phyloP scores from a whole-genome alignment of 2,329 filamentous ascomycete genomes.

The Cyclaneusma minus region DNA sequence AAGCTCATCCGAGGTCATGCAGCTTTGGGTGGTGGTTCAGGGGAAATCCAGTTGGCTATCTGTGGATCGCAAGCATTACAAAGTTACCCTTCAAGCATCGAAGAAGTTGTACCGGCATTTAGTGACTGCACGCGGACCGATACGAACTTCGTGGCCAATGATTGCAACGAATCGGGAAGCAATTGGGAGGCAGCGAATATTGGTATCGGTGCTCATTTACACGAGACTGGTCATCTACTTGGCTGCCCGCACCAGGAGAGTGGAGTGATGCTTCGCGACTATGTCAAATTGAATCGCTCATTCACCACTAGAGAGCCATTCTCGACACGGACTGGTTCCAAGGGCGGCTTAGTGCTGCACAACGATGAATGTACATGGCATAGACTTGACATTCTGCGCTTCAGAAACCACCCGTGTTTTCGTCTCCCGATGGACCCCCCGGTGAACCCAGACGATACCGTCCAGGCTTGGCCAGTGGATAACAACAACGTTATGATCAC shows the following conservation, averaged over 20 bases:
- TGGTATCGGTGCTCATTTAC: slow-evolving; percentile 82
- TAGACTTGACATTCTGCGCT: slow-evolving; percentile 73
- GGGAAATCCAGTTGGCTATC: slow-evolving; percentile 67
- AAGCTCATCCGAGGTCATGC: slow-evolving; percentile 68
- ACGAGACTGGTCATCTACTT: slow-evolving; percentile 80
- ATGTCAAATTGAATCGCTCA: slow-evolving; percentile 67
- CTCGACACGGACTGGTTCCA: slow-evolving; percentile 72
- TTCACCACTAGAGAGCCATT: slow-evolving; percentile 73
- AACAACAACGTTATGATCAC: slow-evolving; percentile 61
- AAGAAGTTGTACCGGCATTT: slow-evolving; percentile 81
- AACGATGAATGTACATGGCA: slow-evolving; percentile 88
- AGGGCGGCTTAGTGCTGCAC: slow-evolving; percentile 58
- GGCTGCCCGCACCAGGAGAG: slow-evolving; percentile 80
- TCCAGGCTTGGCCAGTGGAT: slow-evolving; percentile 78
- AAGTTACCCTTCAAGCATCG: slow-evolving; percentile 76
- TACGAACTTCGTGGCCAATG: slow-evolving; percentile 64
- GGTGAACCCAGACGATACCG: slow-evolving; percentile 50
- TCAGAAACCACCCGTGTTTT: slow-evolving; percentile 84
- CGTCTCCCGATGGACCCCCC: slow-evolving; percentile 60
- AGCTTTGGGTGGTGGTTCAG: slow-evolving; percentile 55
- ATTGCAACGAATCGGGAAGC: slow-evolving; percentile 73
- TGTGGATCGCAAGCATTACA: slow-evolving; percentile 89
- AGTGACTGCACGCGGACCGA: slow-evolving; percentile 84
- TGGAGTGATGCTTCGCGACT: slow-evolving; percentile 87
- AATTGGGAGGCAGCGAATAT: slow-evolving; percentile 94